phyloP scores from a whole-genome alignment of 495 filamentous ascomycete genomes.

The Melanomma pulvis-pyrius region DNA sequence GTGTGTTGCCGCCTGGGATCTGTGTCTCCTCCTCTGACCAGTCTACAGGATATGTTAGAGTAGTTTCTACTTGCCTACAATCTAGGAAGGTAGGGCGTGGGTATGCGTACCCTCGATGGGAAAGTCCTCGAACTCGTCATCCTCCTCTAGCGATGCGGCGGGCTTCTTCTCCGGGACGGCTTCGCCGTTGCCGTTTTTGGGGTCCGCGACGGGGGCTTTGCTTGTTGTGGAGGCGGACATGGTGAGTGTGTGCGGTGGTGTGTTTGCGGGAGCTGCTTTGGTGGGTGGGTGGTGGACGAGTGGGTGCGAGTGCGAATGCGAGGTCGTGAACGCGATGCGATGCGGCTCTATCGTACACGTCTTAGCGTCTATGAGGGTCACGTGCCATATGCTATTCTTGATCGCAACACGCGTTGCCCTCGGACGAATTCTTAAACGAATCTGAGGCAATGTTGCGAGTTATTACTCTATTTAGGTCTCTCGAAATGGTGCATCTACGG shows the following conservation, averaged over 20 bases:
- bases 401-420: background rate
- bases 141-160: constrained; percentile 80
- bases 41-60: constrained; percentile 55
- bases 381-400: background rate
- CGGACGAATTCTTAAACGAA: background rate
- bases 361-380: background rate
- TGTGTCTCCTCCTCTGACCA: constrained; percentile 87
- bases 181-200: constrained; percentile 47
- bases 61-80: background rate
- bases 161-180: constrained; percentile 53
- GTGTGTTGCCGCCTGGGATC: constrained; percentile 68
- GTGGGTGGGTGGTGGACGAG: background rate
- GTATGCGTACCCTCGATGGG: constrained; percentile 81
- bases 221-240: constrained; percentile 20
- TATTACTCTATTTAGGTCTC: background rate
- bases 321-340: background rate
- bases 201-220: constrained; percentile 41
- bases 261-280: background rate
- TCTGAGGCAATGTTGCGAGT: background rate
- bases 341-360: background rate
- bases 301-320: background rate
- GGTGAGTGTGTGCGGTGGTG: background rate
- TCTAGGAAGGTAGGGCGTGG: background rate
- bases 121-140: constrained; percentile 99
- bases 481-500: background rate